phyloP scores from a whole-genome alignment of 2,329 filamentous ascomycete species.

The Fusarium falciforme region DNA sequence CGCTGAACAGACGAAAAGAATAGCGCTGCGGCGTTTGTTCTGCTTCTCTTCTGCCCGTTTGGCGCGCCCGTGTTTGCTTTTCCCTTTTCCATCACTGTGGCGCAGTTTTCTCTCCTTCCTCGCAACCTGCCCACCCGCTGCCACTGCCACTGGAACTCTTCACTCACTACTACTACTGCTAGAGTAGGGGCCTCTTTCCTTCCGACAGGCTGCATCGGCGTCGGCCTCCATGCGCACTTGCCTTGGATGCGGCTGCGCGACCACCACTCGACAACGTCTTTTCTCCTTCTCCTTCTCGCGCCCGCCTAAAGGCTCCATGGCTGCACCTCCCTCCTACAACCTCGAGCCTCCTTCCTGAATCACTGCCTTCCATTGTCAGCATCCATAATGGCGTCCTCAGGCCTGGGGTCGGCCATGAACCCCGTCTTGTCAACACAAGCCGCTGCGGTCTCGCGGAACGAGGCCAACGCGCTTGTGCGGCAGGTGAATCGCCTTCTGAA shows the following conservation, averaged over 20 bases:
- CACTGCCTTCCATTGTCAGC: neutral
- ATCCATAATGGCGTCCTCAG: conserved; percentile 37
- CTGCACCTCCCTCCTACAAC: conserved; percentile 21
- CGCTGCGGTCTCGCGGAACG: conserved; percentile 50
- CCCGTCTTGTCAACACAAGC: conserved; percentile 28
- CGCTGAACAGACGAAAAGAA: neutral
- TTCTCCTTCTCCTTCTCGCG: conserved; percentile 2
- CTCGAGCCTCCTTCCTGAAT: neutral
- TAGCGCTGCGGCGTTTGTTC: neutral
- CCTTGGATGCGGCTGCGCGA: conserved; percentile 45
- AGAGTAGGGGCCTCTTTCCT: conserved; percentile 11
- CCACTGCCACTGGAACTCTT: neutral
- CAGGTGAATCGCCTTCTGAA: conserved; percentile 63
- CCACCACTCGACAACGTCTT: conserved; percentile 22
- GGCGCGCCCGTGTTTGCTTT: neutral
- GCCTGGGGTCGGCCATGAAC: conserved; percentile 34
- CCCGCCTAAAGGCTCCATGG: conserved; percentile 9
- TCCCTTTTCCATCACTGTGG: conserved; percentile 2
- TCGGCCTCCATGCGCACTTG: conserved; percentile 33
- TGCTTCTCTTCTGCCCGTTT: neutral
- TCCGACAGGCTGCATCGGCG: conserved; percentile 25
- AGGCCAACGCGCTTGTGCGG: conserved; percentile 59
- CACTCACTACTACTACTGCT: conserved; percentile 3
- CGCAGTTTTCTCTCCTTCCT: conserved; percentile 9
- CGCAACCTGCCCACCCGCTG: neutral